phyloP scores from a whole-genome alignment of 208 protist species.

The Trichomonas tenax region DNA sequence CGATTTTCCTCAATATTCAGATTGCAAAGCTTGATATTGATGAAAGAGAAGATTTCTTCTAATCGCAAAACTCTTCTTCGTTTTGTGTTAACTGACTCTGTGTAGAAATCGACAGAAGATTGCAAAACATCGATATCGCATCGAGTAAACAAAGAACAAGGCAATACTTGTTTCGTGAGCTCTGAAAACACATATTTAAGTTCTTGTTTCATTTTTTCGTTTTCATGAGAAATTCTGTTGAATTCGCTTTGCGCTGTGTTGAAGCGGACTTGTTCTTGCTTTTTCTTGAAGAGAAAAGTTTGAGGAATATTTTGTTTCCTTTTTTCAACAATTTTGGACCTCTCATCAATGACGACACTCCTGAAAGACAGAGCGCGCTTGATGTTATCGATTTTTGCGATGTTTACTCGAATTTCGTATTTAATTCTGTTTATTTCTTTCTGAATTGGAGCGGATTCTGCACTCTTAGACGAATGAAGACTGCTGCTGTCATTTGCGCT shows the following conservation, averaged over 20 bases:
- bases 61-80: neutral
- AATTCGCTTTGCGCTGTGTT: neutral
- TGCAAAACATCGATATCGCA: neutral
- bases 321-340: neutral
- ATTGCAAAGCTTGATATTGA: neutral
- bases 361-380: neutral
- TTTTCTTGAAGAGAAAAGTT: neutral
- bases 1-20: neutral
- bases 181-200: neutral
- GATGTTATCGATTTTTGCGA: neutral
- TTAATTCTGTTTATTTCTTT: neutral
- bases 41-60: neutral
- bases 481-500: too few species aligned
- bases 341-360: neutral
- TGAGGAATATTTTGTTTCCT: neutral
- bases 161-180: neutral
- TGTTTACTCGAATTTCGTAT: neutral
- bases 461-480: too few species aligned
- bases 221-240: neutral
- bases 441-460: neutral
- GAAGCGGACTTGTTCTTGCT: neutral
- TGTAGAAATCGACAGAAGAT: neutral
- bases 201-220: neutral
- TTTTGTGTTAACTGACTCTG: neutral
- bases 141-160: neutral